Evolutionary conservation across 805 yeast species (phyloP), one percentile per base, ranked within the genome.

Genomic region (Monosporozyma solicola): DNA sequence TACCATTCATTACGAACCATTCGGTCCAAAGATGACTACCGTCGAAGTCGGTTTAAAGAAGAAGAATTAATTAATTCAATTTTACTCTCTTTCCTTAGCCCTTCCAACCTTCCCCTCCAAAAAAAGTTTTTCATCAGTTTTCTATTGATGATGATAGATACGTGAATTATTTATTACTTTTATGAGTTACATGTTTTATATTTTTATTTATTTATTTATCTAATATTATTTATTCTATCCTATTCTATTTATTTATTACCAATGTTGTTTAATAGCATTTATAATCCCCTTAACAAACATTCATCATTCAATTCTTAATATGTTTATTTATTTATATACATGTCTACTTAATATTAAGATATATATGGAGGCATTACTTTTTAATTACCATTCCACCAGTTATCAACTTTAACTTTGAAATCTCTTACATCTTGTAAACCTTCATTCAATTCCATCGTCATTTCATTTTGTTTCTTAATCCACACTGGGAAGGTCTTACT

Each of bases 21-120:
- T 67, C 41, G 71, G 71, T 48, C 69, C 69, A 51, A 67, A 67
- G 55, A 67, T 67, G 71, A 51, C 64, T n/a, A 64, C 66, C 13
- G 53, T 64, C 11, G 54, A 55, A 9, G 63, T 55, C 27, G 59
- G 53, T 41, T 47, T 51, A 35, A 51, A 37, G 41, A 25, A 48
- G 29, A 41, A 37, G 33, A 15, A 41, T 20, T 47, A 51, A 47
- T 44, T 22, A 22, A 37, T 25, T 5, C 6, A 35, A 29, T 25
- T 25, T n/a, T 13, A 8, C 20, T 41, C 16, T 13, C 10, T 31
- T 16, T 29, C 25, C 16, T 15, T 20, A 20, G 2, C 20, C 20
- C 1, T 20, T 20, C 20, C 20, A 1, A 20, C 20, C 20, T 20
- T 2, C 20, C 2, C 20, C 20, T n/a, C 22, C 16, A 6, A 3